Evolutionary conservation across 768 basidiomycete species (phyloP).

Genomic region (Panaeolus cyanescens): DNA sequence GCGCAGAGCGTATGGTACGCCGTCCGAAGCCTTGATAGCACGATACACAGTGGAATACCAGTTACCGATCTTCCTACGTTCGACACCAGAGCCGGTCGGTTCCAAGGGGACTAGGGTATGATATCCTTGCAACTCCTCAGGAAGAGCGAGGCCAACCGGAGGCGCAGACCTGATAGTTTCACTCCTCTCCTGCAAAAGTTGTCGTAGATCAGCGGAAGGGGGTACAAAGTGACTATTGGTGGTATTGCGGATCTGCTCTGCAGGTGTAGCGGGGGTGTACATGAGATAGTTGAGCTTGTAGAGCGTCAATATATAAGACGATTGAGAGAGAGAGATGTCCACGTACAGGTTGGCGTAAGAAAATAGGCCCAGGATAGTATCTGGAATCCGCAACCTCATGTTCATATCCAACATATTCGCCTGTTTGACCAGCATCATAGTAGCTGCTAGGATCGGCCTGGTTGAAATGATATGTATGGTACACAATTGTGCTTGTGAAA

Average conservation of each 20-base stretch:
- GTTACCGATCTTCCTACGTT: slow-evolving; percentile 78
- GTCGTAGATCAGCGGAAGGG: slow-evolving; percentile 42
- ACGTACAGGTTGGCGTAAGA: slow-evolving; percentile 69
- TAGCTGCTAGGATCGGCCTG: slow-evolving; percentile 19
- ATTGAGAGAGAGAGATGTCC: not conserved
- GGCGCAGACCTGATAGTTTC: slow-evolving; percentile 62
- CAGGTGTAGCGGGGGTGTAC: slow-evolving; percentile 73
- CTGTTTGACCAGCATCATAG: slow-evolving; percentile 26
- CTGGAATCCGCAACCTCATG: slow-evolving; percentile 32
- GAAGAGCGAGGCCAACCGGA: slow-evolving; percentile 58
- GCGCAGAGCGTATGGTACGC: slow-evolving; percentile 73
- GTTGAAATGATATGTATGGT: not conserved
- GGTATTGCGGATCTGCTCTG: slow-evolving; percentile 48
- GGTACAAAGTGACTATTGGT: slow-evolving; percentile 70
- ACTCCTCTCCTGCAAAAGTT: slow-evolving; percentile 53
- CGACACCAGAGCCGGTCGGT: slow-evolving; percentile 39
- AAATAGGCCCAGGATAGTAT: slow-evolving; percentile 49
- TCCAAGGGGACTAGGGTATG: slow-evolving; percentile 86
- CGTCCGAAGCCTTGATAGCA: slow-evolving; percentile 77
- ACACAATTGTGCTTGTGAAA: not conserved
- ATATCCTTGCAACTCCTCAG: slow-evolving; percentile 89
- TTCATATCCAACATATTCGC: slow-evolving; percentile 32
- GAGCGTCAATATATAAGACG: not conserved
- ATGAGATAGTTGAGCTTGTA: slow-evolving; percentile 88
- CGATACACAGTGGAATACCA: slow-evolving; percentile 87